These are phyloP conservation scores for Scolecobasidium constrictum DNA, from an alignment of 2,329 filamentous ascomycete genomes.

Conservation along the genomic window DNA sequence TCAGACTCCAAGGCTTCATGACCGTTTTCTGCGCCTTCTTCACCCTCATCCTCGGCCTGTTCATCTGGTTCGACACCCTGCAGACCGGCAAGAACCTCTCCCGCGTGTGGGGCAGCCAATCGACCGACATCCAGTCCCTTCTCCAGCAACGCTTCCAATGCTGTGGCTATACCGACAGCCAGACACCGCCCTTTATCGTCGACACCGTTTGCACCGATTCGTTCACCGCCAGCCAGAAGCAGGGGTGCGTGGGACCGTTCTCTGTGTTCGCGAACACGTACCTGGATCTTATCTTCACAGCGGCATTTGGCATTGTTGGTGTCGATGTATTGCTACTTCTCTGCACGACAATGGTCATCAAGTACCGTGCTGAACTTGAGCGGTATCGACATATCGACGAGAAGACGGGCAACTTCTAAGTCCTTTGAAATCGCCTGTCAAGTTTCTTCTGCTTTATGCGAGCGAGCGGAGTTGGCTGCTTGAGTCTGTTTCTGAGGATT, in stretches of 20 bases:
- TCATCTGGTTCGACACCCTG: slow-evolving; percentile 61
- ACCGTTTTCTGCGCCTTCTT: slow-evolving; percentile 55
- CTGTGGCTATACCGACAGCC: slow-evolving; percentile 69
- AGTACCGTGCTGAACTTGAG: slow-evolving; percentile 70
- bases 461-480: not conserved
- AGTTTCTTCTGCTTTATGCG: not conserved
- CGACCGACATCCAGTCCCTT: slow-evolving; percentile 49
- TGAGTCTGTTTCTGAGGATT: no score
- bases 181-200: slow-evolving; percentile 59
- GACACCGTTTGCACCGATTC: slow-evolving; percentile 59
- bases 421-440: not conserved
- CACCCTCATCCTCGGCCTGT: slow-evolving; percentile 47
- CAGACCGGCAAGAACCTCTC: slow-evolving; percentile 52
- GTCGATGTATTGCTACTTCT: slow-evolving; percentile 59
- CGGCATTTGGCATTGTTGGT: slow-evolving; percentile 69
- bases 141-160: slow-evolving; percentile 69
- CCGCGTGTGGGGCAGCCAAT: slow-evolving; percentile 49
- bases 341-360: slow-evolving; percentile 63
- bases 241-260: slow-evolving; percentile 59
- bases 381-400: slow-evolving; percentile 72
- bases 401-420: slow-evolving; percentile 41
- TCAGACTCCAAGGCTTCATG: slow-evolving; percentile 59
- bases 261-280: slow-evolving; percentile 58
- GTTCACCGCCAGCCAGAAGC: slow-evolving; percentile 56
- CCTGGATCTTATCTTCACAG: slow-evolving; percentile 68